These are phyloP conservation scores for Hymenoscyphus salicellus DNA, from an alignment of 2,329 filamentous ascomycete species.

Conservation along the genomic window DNA sequence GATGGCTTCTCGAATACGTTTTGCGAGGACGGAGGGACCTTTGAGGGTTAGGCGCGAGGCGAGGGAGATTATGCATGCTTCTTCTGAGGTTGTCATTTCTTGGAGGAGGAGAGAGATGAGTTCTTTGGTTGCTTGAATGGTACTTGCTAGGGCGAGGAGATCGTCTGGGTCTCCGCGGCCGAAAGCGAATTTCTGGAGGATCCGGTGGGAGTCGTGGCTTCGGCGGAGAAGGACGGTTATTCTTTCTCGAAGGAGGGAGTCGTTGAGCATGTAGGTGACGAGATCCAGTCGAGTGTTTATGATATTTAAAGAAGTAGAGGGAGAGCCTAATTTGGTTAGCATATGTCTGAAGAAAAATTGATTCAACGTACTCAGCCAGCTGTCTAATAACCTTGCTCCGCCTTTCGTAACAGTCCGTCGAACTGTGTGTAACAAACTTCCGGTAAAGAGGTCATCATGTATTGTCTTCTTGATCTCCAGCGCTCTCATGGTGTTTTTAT, in stretches of 20 bases:
- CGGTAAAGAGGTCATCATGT: constrained; percentile 72
- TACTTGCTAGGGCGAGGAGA: constrained; percentile 76
- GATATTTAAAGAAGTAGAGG: constrained; percentile 77
- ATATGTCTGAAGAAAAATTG: neutral
- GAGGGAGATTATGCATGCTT: constrained; percentile 45
- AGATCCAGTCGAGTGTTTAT: constrained; percentile 81
- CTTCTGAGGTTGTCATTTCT: constrained; percentile 12
- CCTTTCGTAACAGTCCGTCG: constrained; percentile 88
- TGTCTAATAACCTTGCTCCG: constrained; percentile 76
- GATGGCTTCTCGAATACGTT: constrained; percentile 71
- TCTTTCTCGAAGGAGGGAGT: constrained; percentile 66
- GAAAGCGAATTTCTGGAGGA: constrained; percentile 91
- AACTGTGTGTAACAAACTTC: constrained; percentile 86
- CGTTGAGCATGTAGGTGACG: constrained; percentile 69
- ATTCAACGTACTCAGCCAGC: constrained; percentile 66
- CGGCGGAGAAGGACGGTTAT: constrained; percentile 66
- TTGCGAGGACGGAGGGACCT: constrained; percentile 65
- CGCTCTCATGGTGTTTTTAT: constrained; percentile 85
- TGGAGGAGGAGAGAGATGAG: constrained; percentile 52
- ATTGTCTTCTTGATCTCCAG: constrained; percentile 87
- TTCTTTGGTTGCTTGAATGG: constrained; percentile 70
- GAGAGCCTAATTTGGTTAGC: constrained; percentile 54
- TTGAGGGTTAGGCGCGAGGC: constrained; percentile 61
- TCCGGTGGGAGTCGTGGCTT: constrained; percentile 80
- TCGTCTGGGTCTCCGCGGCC: constrained; percentile 92